Percentiles rank a stretch among this genome's conserved stretches.
Evolutionary conservation across 495 filamentous ascomycete genomes (phyloP).

Genomic region (Aspergillus funiculosus): DNA sequence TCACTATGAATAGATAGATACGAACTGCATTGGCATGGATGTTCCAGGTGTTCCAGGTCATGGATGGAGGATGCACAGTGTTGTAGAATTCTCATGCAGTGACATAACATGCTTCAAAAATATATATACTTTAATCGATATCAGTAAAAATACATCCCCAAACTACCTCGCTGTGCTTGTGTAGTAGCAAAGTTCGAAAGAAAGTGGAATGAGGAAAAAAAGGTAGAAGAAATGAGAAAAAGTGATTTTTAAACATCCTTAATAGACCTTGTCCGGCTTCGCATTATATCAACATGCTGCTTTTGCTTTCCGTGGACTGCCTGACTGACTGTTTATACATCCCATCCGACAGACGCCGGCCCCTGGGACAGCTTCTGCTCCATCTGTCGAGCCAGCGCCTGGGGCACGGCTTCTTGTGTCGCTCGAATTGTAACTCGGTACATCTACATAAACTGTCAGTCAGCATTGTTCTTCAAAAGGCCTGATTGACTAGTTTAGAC

Average conservation of each 20-base stretch:
- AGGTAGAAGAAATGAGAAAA: neutral
- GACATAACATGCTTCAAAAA: slow-evolving; percentile 3
- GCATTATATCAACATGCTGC: too few relatives aligned
- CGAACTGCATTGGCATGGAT: too few relatives aligned
- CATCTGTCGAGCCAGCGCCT: slow-evolving; percentile 76
- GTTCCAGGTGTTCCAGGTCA: too few relatives aligned
- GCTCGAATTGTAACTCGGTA: slow-evolving; percentile 90
- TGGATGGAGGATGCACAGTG: too few relatives aligned
- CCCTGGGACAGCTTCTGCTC: slow-evolving; percentile 69
- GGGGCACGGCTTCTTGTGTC: slow-evolving; percentile 83
- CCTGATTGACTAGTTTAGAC: neutral
- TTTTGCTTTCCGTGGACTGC: too few relatives aligned
- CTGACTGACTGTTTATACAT: slow-evolving; percentile 7
- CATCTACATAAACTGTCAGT: slow-evolving; percentile 55
- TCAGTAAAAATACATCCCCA: slow-evolving; percentile 19
- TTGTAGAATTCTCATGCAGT: too few relatives aligned
- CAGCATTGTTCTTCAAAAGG: slow-evolving; percentile 3
- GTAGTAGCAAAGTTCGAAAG: slow-evolving; percentile 9
- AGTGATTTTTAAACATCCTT: slow-evolving; percentile 6
- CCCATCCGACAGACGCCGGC: slow-evolving; percentile 17
- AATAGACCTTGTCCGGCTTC: slow-evolving; percentile 9
- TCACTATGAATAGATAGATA: neutral
- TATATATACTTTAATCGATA: slow-evolving; percentile 19
- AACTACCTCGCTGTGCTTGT: neutral
- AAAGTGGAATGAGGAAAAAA: neutral